Evolutionary conservation across 208 protist species (phyloP).

Genomic region (Trichomonas tenax): DNA sequence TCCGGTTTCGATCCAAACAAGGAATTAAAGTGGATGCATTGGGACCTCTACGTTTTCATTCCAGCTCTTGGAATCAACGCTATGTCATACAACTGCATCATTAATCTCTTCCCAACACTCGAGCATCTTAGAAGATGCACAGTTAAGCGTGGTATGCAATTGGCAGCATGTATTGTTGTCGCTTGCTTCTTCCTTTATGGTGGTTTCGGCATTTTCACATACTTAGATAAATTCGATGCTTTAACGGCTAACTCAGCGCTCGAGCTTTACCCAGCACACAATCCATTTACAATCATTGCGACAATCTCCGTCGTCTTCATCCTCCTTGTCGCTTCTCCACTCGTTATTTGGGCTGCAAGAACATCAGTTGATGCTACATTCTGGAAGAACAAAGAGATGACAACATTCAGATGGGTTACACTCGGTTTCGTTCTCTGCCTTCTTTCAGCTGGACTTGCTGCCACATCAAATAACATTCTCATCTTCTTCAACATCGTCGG

Average conservation of each 20-base stretch:
- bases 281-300: not conserved
- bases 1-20: constrained; percentile 1
- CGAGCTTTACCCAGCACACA: not conserved
- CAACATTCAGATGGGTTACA: not conserved
- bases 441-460: not conserved
- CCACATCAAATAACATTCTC: not conserved
- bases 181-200: not conserved
- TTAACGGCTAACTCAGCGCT: not conserved
- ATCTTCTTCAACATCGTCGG: not conserved
- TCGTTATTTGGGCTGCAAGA: not conserved
- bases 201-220: not conserved
- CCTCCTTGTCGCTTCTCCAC: not conserved
- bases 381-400: not conserved
- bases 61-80: not conserved
- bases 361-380: not conserved
- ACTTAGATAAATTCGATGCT: not conserved
- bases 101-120: not conserved
- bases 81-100: not conserved
- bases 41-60: not conserved
- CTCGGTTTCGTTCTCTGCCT: not conserved
- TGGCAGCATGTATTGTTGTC: not conserved
- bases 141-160: not conserved
- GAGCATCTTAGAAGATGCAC: constrained; percentile 5
- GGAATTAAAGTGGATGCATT: not conserved
- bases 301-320: not conserved